Evolutionary conservation across 169 alveolate species (phyloP).

Genomic region (Cystoisospora suis): DNA sequence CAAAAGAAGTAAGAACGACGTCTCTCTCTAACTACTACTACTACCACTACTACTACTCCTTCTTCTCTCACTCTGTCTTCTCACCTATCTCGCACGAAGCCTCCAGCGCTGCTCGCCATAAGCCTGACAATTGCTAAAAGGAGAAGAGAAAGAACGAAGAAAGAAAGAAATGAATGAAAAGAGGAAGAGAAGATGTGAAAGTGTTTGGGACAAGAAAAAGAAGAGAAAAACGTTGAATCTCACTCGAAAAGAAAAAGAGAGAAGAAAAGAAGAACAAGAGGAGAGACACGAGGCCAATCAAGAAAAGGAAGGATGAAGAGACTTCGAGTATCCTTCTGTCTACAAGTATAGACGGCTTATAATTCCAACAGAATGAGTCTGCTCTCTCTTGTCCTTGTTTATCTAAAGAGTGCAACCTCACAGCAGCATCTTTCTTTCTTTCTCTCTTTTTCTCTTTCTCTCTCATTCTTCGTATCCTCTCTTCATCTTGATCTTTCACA

Average conservation of each 20-base stretch:
- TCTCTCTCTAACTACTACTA: not conserved
- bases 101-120: conserved; percentile 27
- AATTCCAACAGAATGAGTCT: too few species aligned
- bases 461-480: too few species aligned
- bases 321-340: not conserved
- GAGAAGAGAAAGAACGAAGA: not conserved
- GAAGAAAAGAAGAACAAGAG: not conserved
- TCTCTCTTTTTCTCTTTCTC: too few species aligned
- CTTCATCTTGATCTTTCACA: too few species aligned
- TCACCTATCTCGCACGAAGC: conserved; percentile 25
- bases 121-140: conserved; percentile 20
- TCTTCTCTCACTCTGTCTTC: not conserved
- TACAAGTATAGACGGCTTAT: too few species aligned
- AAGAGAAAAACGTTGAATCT: not conserved
- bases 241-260: not conserved
- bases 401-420: too few species aligned
- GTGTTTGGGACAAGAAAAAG: too few species aligned
- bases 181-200: not conserved
- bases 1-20: not conserved
- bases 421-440: too few species aligned
- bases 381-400: too few species aligned
- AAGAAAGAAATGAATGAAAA: not conserved
- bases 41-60: not conserved
- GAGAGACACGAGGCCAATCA: not conserved
- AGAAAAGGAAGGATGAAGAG: not conserved